Conservation (phyloP, 805 yeast genomes). For the Nakazawaea wyomingensis region DNA sequence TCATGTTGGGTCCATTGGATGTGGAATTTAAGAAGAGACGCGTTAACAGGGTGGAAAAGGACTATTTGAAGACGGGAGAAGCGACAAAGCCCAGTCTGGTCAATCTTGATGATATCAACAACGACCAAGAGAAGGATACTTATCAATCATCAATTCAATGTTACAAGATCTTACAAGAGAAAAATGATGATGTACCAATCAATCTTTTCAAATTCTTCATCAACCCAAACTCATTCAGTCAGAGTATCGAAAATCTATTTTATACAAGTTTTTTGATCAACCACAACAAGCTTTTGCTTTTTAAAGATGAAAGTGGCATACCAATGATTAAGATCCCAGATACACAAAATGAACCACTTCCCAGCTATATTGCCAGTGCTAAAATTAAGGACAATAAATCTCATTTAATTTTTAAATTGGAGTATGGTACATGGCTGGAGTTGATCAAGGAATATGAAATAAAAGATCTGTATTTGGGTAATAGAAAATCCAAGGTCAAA, state of each 20-base stretch:
- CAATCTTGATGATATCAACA: conserved; percentile 44
- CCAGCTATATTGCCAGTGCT: conserved; percentile 4
- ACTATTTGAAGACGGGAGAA: conserved; percentile 32
- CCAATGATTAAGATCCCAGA: conserved; percentile 26
- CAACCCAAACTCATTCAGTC: conserved; percentile 72
- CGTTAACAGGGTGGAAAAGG: conserved; percentile 31
- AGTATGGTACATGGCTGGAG: conserved; percentile 58
- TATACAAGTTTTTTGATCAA: conserved; percentile 74
- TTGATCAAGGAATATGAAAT: conserved; percentile 53
- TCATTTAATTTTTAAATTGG: conserved; percentile 73
- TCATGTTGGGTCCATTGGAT: conserved; percentile 66
- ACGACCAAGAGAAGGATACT: conserved; percentile 49
- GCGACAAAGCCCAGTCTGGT: conserved; percentile 53
- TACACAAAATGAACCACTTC: conserved; percentile 17
- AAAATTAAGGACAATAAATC: conserved; percentile 25
- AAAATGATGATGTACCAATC: conserved; percentile 34
- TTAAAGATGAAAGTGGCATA: conserved; percentile 40
- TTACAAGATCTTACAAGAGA: conserved; percentile 33
- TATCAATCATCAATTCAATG: conserved; percentile 57
- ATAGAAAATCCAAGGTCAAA: not conserved
- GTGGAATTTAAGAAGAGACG: conserved; percentile 47
- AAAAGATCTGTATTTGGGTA: conserved; percentile 38
- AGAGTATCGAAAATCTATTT: conserved; percentile 79
- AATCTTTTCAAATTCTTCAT: conserved; percentile 63
- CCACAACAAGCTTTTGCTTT: conserved; percentile 57